Conservation (phyloP, 495 filamentous ascomycete genomes). For the Xylaria castorea region DNA sequence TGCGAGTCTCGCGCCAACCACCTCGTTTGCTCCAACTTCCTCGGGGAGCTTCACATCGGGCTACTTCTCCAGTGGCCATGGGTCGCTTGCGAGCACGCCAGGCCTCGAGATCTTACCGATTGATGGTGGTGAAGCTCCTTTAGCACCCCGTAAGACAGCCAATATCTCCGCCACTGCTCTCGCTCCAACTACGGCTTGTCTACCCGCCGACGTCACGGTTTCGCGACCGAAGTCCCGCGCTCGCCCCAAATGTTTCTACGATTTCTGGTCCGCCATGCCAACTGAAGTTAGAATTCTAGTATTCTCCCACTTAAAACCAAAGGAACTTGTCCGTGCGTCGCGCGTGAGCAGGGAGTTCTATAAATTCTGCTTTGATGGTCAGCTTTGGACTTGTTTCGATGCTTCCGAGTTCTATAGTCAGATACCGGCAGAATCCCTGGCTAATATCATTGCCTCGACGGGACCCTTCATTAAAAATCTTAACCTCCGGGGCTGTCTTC, state of each 20-base stretch:
- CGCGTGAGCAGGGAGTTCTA: conserved; percentile 82
- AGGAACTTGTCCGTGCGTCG: conserved; percentile 82
- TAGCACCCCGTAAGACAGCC: conserved; percentile 44
- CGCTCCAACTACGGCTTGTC: conserved; percentile 57
- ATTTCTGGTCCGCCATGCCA: conserved; percentile 83
- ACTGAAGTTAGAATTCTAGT: conserved; percentile 81
- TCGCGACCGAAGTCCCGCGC: conserved; percentile 34
- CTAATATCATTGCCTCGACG: conserved; percentile 82
- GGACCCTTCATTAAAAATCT: conserved; percentile 91
- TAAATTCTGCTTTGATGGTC: conserved; percentile 90
- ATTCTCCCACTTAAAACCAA: conserved; percentile 76
- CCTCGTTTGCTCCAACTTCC: conserved; percentile 53
- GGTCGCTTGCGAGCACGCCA: conserved; percentile 47
- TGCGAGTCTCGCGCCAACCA: conserved; percentile 73
- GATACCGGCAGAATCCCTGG: conserved; percentile 81
- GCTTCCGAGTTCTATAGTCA: conserved; percentile 84
- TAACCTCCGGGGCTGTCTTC: conserved; percentile 69
- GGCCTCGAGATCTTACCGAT: conserved; percentile 45
- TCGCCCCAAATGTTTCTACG: conserved; percentile 58
- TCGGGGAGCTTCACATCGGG: conserved; percentile 31
- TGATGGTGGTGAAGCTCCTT: conserved; percentile 44
- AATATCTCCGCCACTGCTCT: conserved; percentile 34
- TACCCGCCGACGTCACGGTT: conserved; percentile 68
- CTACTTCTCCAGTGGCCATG: conserved; percentile 30
- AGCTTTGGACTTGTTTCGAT: conserved; percentile 87